Conservation (phyloP, 192 early-diverging fungal species). For the Chytriomyces hyalinus region DNA sequence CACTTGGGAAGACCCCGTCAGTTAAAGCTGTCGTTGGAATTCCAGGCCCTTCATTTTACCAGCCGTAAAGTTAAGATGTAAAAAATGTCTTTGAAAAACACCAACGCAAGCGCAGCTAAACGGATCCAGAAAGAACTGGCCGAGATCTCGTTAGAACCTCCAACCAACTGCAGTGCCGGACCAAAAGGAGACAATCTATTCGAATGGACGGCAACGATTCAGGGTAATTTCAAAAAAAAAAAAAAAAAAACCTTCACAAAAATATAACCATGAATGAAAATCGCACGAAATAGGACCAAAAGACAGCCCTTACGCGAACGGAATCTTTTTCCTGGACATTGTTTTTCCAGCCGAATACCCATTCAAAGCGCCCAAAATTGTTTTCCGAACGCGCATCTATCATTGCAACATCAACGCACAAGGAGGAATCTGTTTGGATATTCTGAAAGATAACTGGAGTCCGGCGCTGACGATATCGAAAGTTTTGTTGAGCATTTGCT, state of each 20-base stretch:
- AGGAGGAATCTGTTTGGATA: slow-evolving; percentile 92
- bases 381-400: slow-evolving; percentile 92
- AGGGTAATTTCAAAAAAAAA: slow-evolving; percentile 5
- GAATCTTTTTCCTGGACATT: slow-evolving; percentile 94
- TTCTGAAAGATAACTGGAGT: slow-evolving; percentile 97
- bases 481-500: slow-evolving; percentile 93
- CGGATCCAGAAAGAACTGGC: slow-evolving; percentile 96
- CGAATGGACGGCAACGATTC: slow-evolving; percentile 94
- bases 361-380: slow-evolving; percentile 93
- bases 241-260: neutral
- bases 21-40: no score
- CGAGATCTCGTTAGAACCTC: slow-evolving; percentile 91
- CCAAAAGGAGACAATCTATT: slow-evolving; percentile 96
- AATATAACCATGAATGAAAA: neutral
- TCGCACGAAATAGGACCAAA: neutral
- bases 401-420: slow-evolving; percentile 96
- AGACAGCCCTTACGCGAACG: slow-evolving; percentile 74
- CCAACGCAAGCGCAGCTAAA: slow-evolving; percentile 3
- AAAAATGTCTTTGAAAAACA: slow-evolving; percentile 8
- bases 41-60: neutral
- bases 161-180: slow-evolving; percentile 92
- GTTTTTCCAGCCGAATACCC: slow-evolving; percentile 93
- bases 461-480: slow-evolving; percentile 95
- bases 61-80: neutral
- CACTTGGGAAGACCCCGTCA: no score